Conservation (phyloP, 768 basidiomycete species). For the Dentipellis sp. region DNA sequence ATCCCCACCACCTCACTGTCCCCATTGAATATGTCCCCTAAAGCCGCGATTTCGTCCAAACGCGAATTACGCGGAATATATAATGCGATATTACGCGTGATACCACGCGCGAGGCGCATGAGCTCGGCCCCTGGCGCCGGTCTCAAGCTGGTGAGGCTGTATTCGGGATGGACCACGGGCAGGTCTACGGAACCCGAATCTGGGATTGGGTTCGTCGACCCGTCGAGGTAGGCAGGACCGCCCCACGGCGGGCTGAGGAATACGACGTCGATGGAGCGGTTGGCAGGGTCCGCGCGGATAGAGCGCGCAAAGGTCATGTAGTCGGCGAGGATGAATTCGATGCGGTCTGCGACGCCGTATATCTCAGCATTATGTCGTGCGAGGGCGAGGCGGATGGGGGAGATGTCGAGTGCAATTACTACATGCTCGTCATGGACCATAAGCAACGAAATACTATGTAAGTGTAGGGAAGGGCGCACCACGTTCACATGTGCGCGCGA, state of each 20-base stretch:
- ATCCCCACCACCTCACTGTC: background rate
- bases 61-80: constrained; percentile 80
- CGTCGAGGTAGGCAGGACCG: constrained; percentile 61
- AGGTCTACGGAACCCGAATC: background rate
- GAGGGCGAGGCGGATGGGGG: constrained; percentile 74
- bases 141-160: constrained; percentile 59
- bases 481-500: constrained; percentile 90
- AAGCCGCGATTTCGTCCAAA: constrained; percentile 58
- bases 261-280: constrained; percentile 71
- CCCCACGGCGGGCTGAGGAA: constrained; percentile 98
- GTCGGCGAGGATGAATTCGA: constrained; percentile 88
- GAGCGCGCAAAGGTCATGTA: constrained; percentile 72
- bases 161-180: constrained; percentile 36
- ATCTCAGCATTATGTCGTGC: constrained; percentile 91
- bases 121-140: constrained; percentile 82
- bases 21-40: constrained; percentile 23
- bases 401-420: constrained; percentile 94
- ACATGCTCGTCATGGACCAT: constrained; percentile 1
- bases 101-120: constrained; percentile 58
- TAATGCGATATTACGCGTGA: constrained; percentile 81
- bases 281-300: background rate
- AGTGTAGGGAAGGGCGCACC: constrained; percentile 40
- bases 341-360: constrained; percentile 90
- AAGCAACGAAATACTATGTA: background rate
- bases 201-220: constrained; percentile 16